Evolutionary conservation across 2,329 filamentous ascomycete genomes (phyloP).

Genomic region (Colletotrichum sp.): DNA sequence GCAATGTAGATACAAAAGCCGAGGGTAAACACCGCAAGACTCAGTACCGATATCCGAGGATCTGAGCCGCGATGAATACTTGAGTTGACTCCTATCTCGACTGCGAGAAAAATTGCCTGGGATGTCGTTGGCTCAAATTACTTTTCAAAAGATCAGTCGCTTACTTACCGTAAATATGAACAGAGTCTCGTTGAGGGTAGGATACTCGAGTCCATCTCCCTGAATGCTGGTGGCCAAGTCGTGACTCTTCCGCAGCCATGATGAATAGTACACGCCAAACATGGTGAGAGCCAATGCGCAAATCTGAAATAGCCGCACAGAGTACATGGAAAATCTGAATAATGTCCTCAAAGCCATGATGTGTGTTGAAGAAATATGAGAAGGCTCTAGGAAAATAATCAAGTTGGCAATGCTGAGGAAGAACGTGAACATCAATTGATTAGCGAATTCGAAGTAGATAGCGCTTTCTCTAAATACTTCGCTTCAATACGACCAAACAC

Average conservation of each 20-base stretch:
- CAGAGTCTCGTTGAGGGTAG: background rate
- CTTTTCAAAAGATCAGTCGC: rapidly evolving
- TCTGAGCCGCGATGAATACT: background rate
- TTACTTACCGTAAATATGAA: background rate
- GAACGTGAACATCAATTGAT: background rate
- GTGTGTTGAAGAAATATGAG: background rate
- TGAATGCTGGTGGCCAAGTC: background rate
- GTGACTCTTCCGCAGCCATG: background rate
- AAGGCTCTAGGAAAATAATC: background rate
- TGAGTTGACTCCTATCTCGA: background rate
- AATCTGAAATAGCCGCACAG: background rate
- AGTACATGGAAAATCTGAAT: background rate
- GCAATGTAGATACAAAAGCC: background rate
- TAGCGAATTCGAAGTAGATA: background rate
- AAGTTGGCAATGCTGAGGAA: background rate
- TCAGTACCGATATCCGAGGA: background rate
- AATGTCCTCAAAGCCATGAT: background rate
- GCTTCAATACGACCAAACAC: background rate
- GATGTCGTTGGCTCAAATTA: background rate
- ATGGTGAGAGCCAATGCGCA: background rate
- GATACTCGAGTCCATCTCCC: background rate
- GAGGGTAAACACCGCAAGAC: background rate
- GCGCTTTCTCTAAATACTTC: background rate
- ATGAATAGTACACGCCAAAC: background rate
- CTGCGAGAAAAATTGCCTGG: background rate